phyloP scores from a whole-genome alignment of 371 early-diverging fungal genomes.

The Mucor saturninus region DNA sequence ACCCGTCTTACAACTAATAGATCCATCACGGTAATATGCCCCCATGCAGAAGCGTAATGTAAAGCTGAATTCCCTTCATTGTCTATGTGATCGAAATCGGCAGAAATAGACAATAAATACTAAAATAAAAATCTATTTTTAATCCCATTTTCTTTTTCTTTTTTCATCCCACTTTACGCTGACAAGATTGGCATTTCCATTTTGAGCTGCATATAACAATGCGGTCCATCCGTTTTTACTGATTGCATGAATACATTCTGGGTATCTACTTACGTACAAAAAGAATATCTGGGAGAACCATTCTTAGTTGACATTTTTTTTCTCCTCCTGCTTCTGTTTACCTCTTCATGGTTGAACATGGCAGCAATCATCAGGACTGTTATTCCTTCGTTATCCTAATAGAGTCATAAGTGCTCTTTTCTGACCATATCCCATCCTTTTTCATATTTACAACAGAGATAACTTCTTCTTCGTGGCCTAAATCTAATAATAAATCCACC shows the following conservation, averaged over 20 bases:
- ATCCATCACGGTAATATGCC: slow-evolving; percentile 52
- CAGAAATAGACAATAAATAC: slow-evolving; percentile 52
- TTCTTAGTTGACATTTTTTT: background rate
- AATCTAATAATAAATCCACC: slow-evolving; percentile 45
- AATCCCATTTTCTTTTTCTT: background rate
- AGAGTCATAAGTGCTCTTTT: background rate
- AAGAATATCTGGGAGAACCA: slow-evolving; percentile 44
- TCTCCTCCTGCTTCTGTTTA: slow-evolving; percentile 5
- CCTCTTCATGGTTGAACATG: slow-evolving; percentile 55
- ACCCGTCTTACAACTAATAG: slow-evolving; percentile 40
- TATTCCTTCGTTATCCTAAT: slow-evolving; percentile 50
- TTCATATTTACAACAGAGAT: slow-evolving; percentile 48
- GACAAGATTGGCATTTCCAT: slow-evolving; percentile 55
- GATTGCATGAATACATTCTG: slow-evolving; percentile 57
- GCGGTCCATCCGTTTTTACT: slow-evolving; percentile 54
- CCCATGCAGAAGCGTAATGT: slow-evolving; percentile 60
- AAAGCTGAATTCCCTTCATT: slow-evolving; percentile 58
- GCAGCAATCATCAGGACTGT: slow-evolving; percentile 58
- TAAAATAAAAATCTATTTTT: slow-evolving; percentile 11
- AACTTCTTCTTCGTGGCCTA: slow-evolving; percentile 56
- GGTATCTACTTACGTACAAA: slow-evolving; percentile 49
- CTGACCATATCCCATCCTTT: background rate
- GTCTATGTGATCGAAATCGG: slow-evolving; percentile 58
- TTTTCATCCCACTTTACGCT: slow-evolving; percentile 33
- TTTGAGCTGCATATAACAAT: slow-evolving; percentile 50